Evolutionary conservation across 306 rosid species (phyloP), one percentile per base, ranked within the genome.

Genomic region (Castanospermum australe): DNA sequence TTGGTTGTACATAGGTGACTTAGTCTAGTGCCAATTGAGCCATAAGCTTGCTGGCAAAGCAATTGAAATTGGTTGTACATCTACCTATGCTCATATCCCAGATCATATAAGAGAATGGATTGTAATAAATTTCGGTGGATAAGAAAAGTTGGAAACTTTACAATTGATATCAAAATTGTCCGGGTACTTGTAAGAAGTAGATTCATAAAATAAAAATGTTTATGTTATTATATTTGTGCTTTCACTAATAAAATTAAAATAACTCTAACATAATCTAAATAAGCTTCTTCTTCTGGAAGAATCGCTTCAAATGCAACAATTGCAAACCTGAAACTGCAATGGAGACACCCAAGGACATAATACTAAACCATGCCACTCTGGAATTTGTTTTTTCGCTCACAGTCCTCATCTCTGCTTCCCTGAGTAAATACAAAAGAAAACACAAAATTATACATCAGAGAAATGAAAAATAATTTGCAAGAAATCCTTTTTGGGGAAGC

Each of bases 271-370:
- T 35, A 39, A 41, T 63, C 91, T 86, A 90, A 63, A 93, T 91
- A 51, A 95, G 93, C 90, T 93, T 95, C 97, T 91, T 95, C 97
- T 93, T 95, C 73, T 83, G 93, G 86, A 95, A 95, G 85, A 85
- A 95, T 66, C 88, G 86, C 91, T 93, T 93, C 92, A 93, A 78
- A 86, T 90, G 85, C 97, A 88, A 93, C 71, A 95, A 35, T 68
- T 95, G 99, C 56, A 95, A 41, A 73, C 75, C 59, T 22, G 98
- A 92, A 86, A 88, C 99, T 38, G 76, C 67, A 50, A 95, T 89
- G 89, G 98, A 95, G 55, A 92, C 48, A 25, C 89, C 90, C 75
- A 95, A 81, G 5, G 99, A 92, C 90, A 91, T 72, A 62, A 93
- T 41, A 82, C 99, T 85, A 68, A 68, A 89, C 98, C 89, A 85